Base-by-base conservation (phyloP, 768 basidiomycete species). In the Lanmaoa pseudosensibilis region DNA sequence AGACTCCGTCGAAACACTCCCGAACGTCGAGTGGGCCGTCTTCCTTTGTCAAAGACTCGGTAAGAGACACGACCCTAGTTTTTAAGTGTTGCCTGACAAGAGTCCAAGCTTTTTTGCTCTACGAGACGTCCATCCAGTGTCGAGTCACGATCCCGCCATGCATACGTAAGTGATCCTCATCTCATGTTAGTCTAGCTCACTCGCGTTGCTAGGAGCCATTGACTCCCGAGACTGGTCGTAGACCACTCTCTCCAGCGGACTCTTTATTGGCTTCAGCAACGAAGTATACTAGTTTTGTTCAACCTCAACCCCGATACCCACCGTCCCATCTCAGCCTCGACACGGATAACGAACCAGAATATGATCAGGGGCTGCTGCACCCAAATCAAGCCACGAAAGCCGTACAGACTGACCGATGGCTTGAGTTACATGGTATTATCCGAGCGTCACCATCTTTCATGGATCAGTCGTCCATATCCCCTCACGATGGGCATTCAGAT, bases 401-500 rank as follows among this genome's bases (percentile, higher is more conserved):
- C 13, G 80, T 88, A 8, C 92, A 92, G 66, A 91, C 89, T 1
- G 88, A 91, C 43, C 64, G 63, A 27, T 73, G 63, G 50, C 58
- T 72, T 32, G 71, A 67, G 18, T 48, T 65, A 19, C 69, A 71
- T 50, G 52, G 60, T 69, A 65, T 19, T 64, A 72, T 18, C 75
- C 77, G 50, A 69, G 73, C 52, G 56, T 68, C 46, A 60, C 73
- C 79, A 56, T 44, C 73, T 56, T 58, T 51, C 55, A 43, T 60
- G 55, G 75, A 74, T 25, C 74, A 78, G 46, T 36, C 75, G 21
- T 77, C 78, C 11, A 68, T 78, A 3, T 80, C 82, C 4, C 78
- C 80, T 6, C 74, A 79, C 30, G 88, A 90, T 46, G 81, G 79
- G 18, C 81, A 78, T 33, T 92, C 91, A 0, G 89, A 94, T 63